A percentile compares a stretch with the other conserved stretches of the same genome.
Conservation (phyloP, 495 filamentous ascomycete genomes). For the Aspergillus incahuasiensis region DNA sequence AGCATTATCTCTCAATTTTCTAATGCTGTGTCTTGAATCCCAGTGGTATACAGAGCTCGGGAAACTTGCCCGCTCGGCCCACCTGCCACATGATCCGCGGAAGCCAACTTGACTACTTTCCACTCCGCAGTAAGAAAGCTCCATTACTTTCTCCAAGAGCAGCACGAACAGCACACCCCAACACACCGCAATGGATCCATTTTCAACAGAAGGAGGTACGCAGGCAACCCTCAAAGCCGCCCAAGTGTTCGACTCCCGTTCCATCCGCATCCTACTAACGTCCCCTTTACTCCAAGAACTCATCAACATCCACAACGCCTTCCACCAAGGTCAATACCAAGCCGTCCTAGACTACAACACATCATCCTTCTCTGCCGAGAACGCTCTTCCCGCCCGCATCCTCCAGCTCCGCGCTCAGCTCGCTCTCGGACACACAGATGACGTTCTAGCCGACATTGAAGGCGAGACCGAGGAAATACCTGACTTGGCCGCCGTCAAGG, state of each 20-base stretch:
- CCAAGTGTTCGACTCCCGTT: not conserved
- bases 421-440: slow-evolving; percentile 69
- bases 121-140: slow-evolving; percentile 7
- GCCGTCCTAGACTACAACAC: slow-evolving; percentile 77
- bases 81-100: slow-evolving; percentile 16
- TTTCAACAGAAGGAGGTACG: slow-evolving; percentile 81
- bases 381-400: slow-evolving; percentile 71
- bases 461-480: slow-evolving; percentile 54
- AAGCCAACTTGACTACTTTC: slow-evolving; percentile 28
- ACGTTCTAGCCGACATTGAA: slow-evolving; percentile 63
- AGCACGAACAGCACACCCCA: not conserved
- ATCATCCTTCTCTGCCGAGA: slow-evolving; percentile 67
- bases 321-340: slow-evolving; percentile 87
- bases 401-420: slow-evolving; percentile 77
- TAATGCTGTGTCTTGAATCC: too few species aligned
- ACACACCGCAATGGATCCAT: slow-evolving; percentile 71
- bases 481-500: slow-evolving; percentile 73
- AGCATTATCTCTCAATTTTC: not conserved
- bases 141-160: not conserved
- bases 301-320: slow-evolving; percentile 90
- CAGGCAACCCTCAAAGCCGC: not conserved
- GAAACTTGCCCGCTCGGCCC: slow-evolving; percentile 11
- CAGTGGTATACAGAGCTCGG: too few species aligned
- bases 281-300: slow-evolving; percentile 58
- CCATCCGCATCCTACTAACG: not conserved